These are phyloP conservation scores for Fraxinus quadrangulata DNA, from an alignment of 257 asterid genomes.

Conservation along the genomic window DNA sequence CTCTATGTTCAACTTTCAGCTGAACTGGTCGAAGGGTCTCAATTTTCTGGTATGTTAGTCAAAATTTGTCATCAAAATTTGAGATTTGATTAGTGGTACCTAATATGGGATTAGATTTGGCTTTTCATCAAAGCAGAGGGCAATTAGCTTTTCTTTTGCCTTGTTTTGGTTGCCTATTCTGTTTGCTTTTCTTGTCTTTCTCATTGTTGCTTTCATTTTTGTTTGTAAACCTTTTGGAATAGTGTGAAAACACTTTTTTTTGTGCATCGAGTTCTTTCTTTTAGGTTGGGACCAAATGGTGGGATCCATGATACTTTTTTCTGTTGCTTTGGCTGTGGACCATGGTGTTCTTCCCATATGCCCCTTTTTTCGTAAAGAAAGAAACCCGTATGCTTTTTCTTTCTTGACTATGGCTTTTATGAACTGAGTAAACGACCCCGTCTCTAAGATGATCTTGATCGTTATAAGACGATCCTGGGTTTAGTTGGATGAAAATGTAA, in stretches of 20 bases:
- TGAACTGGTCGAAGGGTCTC: slow-evolving; percentile 4
- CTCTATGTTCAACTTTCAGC: too few species aligned
- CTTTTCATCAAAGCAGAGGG: slow-evolving; percentile 25
- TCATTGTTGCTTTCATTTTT: neutral
- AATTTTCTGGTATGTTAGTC: neutral
- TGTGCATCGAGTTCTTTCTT: slow-evolving; percentile 27
- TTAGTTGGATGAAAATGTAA: neutral
- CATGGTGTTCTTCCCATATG: slow-evolving; percentile 20
- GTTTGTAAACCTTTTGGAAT: slow-evolving; percentile 24
- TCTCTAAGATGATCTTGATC: neutral
- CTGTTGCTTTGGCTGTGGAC: slow-evolving; percentile 27
- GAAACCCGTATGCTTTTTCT: neutral
- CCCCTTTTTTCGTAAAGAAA: slow-evolving; percentile 17
- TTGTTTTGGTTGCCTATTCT: slow-evolving; percentile 21
- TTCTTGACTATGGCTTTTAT: slow-evolving; percentile 1
- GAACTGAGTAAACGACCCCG: neutral
- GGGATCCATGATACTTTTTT: slow-evolving; percentile 36
- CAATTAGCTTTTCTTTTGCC: slow-evolving; percentile 20
- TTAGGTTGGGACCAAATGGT: slow-evolving; percentile 36
- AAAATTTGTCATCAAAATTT: neutral
- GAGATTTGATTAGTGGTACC: neutral
- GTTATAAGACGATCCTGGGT: neutral
- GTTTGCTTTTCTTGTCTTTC: neutral
- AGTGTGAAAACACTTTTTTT: slow-evolving; percentile 29
- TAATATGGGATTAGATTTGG: slow-evolving; percentile 6